Evolutionary conservation across 352 stramenopile genomes (phyloP).

Genomic region (Peronospora tabacina): DNA sequence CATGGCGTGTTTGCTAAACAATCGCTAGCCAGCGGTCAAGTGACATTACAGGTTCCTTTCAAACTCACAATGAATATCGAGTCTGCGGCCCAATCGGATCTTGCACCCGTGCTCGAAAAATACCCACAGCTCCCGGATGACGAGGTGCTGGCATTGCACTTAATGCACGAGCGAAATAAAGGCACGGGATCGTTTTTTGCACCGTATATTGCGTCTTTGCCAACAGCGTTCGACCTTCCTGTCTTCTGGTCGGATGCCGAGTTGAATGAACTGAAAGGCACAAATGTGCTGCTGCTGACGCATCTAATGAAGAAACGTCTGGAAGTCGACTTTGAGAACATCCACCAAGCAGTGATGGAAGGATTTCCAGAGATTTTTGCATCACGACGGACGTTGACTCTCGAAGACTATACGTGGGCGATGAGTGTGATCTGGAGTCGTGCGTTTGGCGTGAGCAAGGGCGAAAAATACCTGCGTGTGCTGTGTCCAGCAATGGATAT

Average conservation of each 20-base stretch:
- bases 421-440: constrained; percentile 74
- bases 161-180: constrained; percentile 56
- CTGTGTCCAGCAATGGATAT: constrained; percentile 69
- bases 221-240: constrained; percentile 45
- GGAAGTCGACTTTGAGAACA: constrained; percentile 44
- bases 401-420: constrained; percentile 64
- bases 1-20: constrained; percentile 45
- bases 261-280: constrained; percentile 39
- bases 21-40: constrained; percentile 26
- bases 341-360: constrained; percentile 41
- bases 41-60: constrained; percentile 46
- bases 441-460: constrained; percentile 48
- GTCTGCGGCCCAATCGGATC: constrained; percentile 36
- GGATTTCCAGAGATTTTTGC: constrained; percentile 43
- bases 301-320: constrained; percentile 63
- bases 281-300: constrained; percentile 49
- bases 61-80: constrained; percentile 45
- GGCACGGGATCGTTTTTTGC: constrained; percentile 37
- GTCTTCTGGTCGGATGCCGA: constrained; percentile 48
- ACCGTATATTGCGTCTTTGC: constrained; percentile 48
- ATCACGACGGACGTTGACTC: constrained; percentile 20
- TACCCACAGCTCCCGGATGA: constrained; percentile 38
- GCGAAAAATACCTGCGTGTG: constrained; percentile 37
- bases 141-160: constrained; percentile 47
- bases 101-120: constrained; percentile 30